A percentile compares a stretch with the other conserved stretches of the same genome.
Evolutionary conservation across 1,284 basidiomycete species (phyloP).

Genomic region (Microbotryum scabiosae): DNA sequence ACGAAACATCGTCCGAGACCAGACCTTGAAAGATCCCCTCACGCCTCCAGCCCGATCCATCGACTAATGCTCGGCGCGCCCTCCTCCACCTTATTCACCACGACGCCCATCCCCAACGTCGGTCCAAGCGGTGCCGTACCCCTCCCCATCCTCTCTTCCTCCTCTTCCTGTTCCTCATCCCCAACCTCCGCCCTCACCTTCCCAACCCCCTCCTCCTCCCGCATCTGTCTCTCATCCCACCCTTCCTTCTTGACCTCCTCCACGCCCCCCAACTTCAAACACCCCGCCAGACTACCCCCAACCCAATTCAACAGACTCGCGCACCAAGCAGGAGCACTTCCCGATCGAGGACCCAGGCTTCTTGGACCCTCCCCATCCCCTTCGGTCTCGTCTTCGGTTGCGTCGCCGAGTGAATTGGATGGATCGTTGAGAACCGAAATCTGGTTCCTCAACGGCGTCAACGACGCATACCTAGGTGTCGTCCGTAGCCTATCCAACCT

Average conservation of each 20-base stretch:
- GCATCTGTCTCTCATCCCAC: slow-evolving; percentile 63
- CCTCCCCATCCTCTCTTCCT: background rate
- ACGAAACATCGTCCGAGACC: too few relatives aligned
- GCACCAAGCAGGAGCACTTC: slow-evolving; percentile 74
- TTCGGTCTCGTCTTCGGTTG: background rate
- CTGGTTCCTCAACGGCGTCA: slow-evolving; percentile 59
- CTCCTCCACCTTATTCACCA: too few relatives aligned
- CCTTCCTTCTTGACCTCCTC: slow-evolving; percentile 69
- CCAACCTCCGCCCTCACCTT: too few relatives aligned
- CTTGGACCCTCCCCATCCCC: background rate
- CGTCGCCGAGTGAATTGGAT: slow-evolving; percentile 35
- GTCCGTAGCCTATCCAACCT: slow-evolving; percentile 32
- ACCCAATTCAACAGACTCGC: slow-evolving; percentile 77
- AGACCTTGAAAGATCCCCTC: too few relatives aligned
- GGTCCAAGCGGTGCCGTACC: background rate
- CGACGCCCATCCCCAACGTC: too few relatives aligned
- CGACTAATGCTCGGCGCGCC: too few relatives aligned
- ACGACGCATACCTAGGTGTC: slow-evolving; percentile 61
- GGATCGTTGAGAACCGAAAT: slow-evolving; percentile 80
- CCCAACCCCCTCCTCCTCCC: too few relatives aligned
- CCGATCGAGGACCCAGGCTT: slow-evolving; percentile 35
- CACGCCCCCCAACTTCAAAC: slow-evolving; percentile 68
- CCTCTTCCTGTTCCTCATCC: background rate
- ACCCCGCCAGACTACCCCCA: slow-evolving; percentile 81
- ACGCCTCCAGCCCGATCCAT: too few relatives aligned